Percentiles rank a stretch among this genome's conserved stretches.
Conservation (phyloP, 2,329 filamentous ascomycete species). For the Trichoderma harzianum region DNA sequence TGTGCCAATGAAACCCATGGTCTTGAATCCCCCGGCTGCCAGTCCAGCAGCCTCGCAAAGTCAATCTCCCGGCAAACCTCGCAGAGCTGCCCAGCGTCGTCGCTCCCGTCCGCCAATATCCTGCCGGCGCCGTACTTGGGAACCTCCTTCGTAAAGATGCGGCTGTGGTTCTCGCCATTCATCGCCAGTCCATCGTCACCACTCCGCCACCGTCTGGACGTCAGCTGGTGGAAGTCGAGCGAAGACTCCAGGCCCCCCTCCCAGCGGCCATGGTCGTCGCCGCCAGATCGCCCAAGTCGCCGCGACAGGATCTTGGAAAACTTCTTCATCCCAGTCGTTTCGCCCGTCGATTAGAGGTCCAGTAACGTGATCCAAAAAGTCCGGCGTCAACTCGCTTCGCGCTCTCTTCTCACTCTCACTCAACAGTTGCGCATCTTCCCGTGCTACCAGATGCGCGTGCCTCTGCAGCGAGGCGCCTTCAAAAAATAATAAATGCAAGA, state of each 20-base stretch:
- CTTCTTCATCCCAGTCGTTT: conserved; percentile 33
- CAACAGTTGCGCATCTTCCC: background rate
- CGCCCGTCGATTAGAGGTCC: background rate
- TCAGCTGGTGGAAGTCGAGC: conserved; percentile 36
- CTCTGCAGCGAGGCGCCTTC: background rate
- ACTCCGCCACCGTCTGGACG: conserved; percentile 23
- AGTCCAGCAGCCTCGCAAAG: conserved; percentile 36
- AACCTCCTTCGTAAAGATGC: conserved; percentile 9
- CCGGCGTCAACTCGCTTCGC: background rate
- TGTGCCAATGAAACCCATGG: conserved; percentile 38
- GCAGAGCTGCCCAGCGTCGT: conserved; percentile 25
- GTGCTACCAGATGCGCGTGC: background rate
- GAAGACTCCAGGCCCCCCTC: conserved; percentile 25
- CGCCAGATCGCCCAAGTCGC: conserved; percentile 29
- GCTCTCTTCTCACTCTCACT: background rate
- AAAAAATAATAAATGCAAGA: background rate
- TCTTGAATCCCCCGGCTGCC: conserved; percentile 34
- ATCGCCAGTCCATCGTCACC: conserved; percentile 19
- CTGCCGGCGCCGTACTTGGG: conserved; percentile 26
- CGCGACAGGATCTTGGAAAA: conserved; percentile 36
- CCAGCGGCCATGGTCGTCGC: conserved; percentile 17
- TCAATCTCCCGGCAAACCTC: conserved; percentile 34
- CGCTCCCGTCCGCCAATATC: conserved; percentile 29
- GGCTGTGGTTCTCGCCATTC: conserved; percentile 15
- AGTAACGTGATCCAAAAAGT: background rate